phyloP scores from a whole-genome alignment of 2,329 filamentous ascomycete genomes.

The Chaetomium sp. region DNA sequence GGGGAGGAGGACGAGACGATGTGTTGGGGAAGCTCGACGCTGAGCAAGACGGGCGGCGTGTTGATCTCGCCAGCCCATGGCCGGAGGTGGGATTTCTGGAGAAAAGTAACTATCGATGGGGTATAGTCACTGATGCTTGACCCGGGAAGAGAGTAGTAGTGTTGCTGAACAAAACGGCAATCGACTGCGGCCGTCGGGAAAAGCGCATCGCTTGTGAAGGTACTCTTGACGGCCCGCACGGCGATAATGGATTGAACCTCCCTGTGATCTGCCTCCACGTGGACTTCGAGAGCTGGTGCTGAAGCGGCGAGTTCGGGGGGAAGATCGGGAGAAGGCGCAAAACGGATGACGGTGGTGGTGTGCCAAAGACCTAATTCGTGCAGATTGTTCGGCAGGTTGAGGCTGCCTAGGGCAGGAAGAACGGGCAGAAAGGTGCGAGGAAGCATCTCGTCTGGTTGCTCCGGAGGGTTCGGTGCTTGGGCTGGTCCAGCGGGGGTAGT shows the following conservation, averaged over 20 bases:
- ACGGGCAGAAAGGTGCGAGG: conserved; percentile 38
- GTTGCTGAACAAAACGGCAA: conserved; percentile 38
- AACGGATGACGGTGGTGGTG: conserved; percentile 40
- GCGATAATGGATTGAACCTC: conserved; percentile 29
- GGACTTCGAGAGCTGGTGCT: conserved; percentile 33
- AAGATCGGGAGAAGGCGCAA: conserved; percentile 33
- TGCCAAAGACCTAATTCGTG: conserved; percentile 21
- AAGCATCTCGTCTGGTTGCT: conserved; percentile 17
- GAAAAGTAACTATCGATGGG: conserved; percentile 37
- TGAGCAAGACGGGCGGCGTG: conserved; percentile 31
- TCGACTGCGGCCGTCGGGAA: conserved; percentile 43
- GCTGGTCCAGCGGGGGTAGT: not conserved
- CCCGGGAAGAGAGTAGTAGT: conserved; percentile 28
- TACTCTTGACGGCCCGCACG: conserved; percentile 35
- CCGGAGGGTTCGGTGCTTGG: conserved; percentile 9
- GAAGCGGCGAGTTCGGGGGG: conserved; percentile 6
- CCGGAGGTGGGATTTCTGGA: conserved; percentile 40
- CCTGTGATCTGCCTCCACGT: conserved; percentile 30
- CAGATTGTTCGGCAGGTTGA: conserved; percentile 35
- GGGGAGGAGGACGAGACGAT: not conserved
- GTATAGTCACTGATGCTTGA: conserved; percentile 22
- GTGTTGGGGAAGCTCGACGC: conserved; percentile 22
- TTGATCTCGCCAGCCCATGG: conserved; percentile 44
- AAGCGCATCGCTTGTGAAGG: conserved; percentile 37
- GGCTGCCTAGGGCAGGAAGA: conserved; percentile 41